phyloP scores from a whole-genome alignment of 2,329 filamentous ascomycete genomes.

The Trichophyton benhamiae region DNA sequence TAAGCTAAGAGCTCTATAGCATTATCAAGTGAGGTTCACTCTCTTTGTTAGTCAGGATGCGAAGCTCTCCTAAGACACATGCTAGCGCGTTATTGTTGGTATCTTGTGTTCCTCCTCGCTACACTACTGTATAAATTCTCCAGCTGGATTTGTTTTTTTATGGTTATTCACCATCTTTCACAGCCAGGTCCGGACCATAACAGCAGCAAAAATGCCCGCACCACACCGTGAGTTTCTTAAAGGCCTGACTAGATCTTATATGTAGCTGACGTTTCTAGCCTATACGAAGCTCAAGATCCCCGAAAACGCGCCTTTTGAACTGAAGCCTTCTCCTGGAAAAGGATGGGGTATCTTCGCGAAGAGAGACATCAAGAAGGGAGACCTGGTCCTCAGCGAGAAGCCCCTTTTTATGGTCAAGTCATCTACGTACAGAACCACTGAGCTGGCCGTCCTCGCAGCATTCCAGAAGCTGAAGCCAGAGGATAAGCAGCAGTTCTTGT shows the following conservation, averaged over 20 bases:
- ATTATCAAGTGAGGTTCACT: no score
- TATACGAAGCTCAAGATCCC: constrained; percentile 9
- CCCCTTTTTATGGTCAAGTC: neutral
- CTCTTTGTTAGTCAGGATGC: no score
- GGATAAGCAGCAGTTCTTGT: constrained; percentile 4
- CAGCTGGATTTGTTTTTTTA: neutral
- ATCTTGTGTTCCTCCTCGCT: neutral
- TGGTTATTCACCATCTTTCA: neutral
- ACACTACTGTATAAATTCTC: neutral
- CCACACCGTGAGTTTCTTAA: neutral
- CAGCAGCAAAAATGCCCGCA: neutral
- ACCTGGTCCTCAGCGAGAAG: neutral
- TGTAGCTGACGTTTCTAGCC: constrained; percentile 1
- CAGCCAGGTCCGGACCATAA: neutral
- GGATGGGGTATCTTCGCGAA: neutral
- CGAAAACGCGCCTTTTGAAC: constrained; percentile 8
- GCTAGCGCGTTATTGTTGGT: neutral
- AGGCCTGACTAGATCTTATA: neutral
- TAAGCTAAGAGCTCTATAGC: no score
- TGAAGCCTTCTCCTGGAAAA: constrained; percentile 6
- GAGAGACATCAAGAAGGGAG: neutral
- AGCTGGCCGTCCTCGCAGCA: neutral
- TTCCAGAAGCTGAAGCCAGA: neutral
- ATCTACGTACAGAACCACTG: neutral
- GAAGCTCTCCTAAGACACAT: neutral